These are phyloP conservation scores for Salvia sclarea DNA, from an alignment of 305 asterid genomes.

Conservation along the genomic window DNA sequence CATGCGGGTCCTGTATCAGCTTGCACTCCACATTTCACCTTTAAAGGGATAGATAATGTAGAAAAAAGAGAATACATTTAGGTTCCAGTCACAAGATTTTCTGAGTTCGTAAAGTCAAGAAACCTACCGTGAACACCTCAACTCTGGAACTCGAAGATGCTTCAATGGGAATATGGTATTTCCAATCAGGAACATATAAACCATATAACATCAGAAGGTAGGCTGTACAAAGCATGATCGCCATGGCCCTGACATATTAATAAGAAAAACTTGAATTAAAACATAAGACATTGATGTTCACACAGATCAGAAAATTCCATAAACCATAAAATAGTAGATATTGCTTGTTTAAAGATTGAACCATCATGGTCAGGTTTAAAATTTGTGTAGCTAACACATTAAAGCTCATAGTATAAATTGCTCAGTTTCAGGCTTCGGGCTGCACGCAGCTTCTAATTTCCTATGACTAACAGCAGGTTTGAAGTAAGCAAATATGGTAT, in stretches of 20 bases:
- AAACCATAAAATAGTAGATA: too few species aligned
- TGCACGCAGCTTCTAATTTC: background rate
- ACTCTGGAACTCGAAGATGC: conserved; percentile 42
- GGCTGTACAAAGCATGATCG: conserved; percentile 42
- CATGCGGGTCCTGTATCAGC: conserved; percentile 79
- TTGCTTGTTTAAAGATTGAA: too few species aligned
- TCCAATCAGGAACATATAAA: conserved; percentile 67
- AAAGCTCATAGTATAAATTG: background rate
- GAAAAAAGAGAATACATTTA: conserved; percentile 10
- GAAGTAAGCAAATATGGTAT: background rate
- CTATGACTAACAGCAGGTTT: background rate
- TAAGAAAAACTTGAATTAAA: conserved; percentile 7
- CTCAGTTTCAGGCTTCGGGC: conserved; percentile 1
- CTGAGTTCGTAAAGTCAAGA: background rate
- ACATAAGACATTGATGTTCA: conserved; percentile 7
- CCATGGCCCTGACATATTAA: conserved; percentile 48
- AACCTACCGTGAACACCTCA: conserved; percentile 43
- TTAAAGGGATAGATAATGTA: conserved; percentile 29
- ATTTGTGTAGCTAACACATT: background rate
- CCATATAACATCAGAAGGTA: conserved; percentile 60
- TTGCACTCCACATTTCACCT: conserved; percentile 65
- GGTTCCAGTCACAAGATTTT: background rate
- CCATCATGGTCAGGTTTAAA: background rate
- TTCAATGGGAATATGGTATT: conserved; percentile 48
- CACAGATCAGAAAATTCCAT: background rate